Base-by-base conservation (phyloP, 441 rosid genomes). In the Raphanus hybrid region DNA sequence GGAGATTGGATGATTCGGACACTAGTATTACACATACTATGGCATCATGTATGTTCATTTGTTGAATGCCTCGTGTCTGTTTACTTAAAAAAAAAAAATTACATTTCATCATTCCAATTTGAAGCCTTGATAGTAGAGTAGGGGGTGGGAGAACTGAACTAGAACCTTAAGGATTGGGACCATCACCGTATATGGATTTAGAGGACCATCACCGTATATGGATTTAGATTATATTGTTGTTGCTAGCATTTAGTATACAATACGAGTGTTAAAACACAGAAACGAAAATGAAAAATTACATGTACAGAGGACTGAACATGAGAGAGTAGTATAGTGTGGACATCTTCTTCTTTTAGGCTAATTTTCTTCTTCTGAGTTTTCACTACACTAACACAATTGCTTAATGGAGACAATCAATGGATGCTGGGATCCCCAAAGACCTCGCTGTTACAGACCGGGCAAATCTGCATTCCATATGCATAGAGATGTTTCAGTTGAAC, bases 401-500 rank as follows among this genome's bases (percentile, higher is more conserved):
- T 78, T 54, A 14, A 63, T 29, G 73, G 63, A 62, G 55, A 11
- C 62, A 18, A 74, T 74, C 71, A 74, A 34, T 29, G 75, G 62
- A 74, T 54, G 78, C 54, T 68, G 71, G 67, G 57, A 41, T 84
- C 84, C n/a, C 82, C 84, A 34, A 85, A 87, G 55, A 89, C 89
- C 79, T 87, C 89, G 1, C 70, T 76, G 78, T 87, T 86, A 81
- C 91, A 87, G 43, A 87, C 83, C 0, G 88, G 91, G 75, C 93
- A 89, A 67, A 84, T 74, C 91, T 89, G 83, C 16, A 61, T 74
- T 74, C 35, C 63, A 69, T 26, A 64, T 10, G 14, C 15, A 50
- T 14, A 66, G 64, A 16, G 59, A 66, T 3, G 67, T 43, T 73
- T 78, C 55, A 60, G 74, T 52, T 43, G 71, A 43, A 32, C 34